Evolutionary conservation across 345 rosid species (phyloP).

Genomic region (Pugionium dolabratum): DNA sequence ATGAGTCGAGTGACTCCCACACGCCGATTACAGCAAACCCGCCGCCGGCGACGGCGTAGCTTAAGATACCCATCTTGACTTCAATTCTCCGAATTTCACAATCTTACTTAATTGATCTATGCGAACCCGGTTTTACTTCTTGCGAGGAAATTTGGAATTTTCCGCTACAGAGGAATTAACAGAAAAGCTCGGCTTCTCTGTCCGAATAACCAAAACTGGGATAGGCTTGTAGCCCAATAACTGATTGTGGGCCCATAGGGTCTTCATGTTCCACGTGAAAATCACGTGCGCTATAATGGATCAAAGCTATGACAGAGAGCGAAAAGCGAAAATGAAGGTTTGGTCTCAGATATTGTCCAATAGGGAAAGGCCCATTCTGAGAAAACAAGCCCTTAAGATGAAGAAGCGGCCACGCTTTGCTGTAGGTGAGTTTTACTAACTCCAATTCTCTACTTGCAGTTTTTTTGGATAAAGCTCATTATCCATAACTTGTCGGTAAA

Average conservation of each 20-base stretch:
- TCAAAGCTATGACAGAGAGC: slow-evolving; percentile 25
- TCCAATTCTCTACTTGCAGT: neutral
- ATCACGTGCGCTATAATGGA: slow-evolving; percentile 5
- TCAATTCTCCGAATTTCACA: neutral
- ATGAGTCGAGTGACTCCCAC: slow-evolving; percentile 52
- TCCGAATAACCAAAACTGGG: neutral
- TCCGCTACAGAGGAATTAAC: slow-evolving; percentile 26
- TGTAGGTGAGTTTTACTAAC: slow-evolving; percentile 53
- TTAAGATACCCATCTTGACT: slow-evolving; percentile 52
- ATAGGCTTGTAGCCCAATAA: neutral
- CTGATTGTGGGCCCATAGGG: slow-evolving; percentile 5
- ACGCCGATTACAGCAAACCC: slow-evolving; percentile 65
- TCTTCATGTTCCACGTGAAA: neutral
- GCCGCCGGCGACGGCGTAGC: slow-evolving; percentile 57
- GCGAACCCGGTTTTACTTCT: neutral
- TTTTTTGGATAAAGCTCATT: neutral
- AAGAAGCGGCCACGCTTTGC: slow-evolving; percentile 84
- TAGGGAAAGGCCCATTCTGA: slow-evolving; percentile 80
- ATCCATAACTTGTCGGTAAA: neutral
- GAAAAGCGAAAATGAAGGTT: slow-evolving; percentile 35
- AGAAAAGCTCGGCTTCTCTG: neutral
- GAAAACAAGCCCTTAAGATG: slow-evolving; percentile 87
- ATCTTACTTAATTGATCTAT: slow-evolving; percentile 9
- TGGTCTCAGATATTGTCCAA: slow-evolving; percentile 56
- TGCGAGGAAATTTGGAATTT: neutral